Conservation (phyloP, 164 flowering plant species). For the Buxus sempervirens region DNA sequence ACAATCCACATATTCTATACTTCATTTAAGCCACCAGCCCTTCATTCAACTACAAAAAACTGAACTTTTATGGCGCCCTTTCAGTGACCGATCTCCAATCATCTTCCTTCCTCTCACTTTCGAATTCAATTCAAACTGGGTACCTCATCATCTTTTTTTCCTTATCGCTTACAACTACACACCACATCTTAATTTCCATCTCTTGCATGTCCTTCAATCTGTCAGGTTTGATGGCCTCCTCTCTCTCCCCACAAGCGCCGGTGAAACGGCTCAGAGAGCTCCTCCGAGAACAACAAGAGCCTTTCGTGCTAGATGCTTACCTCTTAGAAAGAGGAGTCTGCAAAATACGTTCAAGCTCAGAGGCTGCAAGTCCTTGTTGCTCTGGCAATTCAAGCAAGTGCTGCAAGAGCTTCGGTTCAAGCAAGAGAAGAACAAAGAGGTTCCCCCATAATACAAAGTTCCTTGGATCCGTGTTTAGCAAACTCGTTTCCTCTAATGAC, state of each 20-base stretch:
- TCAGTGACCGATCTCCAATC: not conserved
- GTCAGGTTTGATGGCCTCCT: slow-evolving; percentile 23
- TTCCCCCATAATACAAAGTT: slow-evolving; percentile 25
- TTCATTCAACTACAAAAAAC: slow-evolving; percentile 5
- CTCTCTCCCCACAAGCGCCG: slow-evolving; percentile 11
- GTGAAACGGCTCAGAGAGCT: slow-evolving; percentile 40
- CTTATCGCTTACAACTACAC: not conserved
- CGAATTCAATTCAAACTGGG: too few relatives aligned
- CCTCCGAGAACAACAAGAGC: slow-evolving; percentile 70
- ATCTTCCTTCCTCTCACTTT: too few relatives aligned
- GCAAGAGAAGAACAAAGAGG: slow-evolving; percentile 20
- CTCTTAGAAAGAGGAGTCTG: slow-evolving; percentile 49
- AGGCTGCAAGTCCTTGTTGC: slow-evolving; percentile 14
- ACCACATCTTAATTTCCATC: slow-evolving; percentile 9
- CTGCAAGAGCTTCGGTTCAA: slow-evolving; percentile 11
- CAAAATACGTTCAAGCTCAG: slow-evolving; percentile 15
- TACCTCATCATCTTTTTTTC: slow-evolving; percentile 11
- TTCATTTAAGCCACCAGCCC: slow-evolving; percentile 7
- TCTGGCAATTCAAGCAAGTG: slow-evolving; percentile 15
- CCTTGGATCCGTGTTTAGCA: slow-evolving; percentile 28
- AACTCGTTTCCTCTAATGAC: slow-evolving; percentile 20
- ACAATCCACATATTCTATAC: slow-evolving; percentile 12
- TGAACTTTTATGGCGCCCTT: not conserved
- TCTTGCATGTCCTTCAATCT: slow-evolving; percentile 3
- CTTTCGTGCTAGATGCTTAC: slow-evolving; percentile 50